Evolutionary conservation across 1,284 basidiomycete genomes (phyloP).

Genomic region (Austroboletus niveus): DNA sequence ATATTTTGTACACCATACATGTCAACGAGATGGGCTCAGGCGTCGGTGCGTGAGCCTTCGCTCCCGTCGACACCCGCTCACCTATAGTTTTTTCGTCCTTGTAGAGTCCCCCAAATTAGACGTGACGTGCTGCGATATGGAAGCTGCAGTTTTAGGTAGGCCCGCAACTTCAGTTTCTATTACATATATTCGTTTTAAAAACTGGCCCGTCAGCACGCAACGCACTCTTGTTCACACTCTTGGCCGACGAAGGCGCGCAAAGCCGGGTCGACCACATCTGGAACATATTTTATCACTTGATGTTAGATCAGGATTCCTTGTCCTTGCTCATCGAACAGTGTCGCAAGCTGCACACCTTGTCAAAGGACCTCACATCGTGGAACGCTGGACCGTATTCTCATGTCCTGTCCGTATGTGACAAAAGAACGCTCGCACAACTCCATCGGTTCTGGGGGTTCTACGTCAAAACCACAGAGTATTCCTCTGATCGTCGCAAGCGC

Average conservation of each 20-base stretch:
- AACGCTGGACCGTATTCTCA: conserved; percentile 38
- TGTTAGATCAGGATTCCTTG: conserved; percentile 43
- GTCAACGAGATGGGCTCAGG: conserved; percentile 1
- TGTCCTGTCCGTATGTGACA: conserved; percentile 38
- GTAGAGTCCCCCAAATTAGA: conserved; percentile 44
- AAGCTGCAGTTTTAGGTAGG: conserved; percentile 54
- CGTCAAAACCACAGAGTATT: conserved; percentile 10
- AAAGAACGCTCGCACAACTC: conserved; percentile 41
- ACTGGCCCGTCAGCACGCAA: conserved; percentile 38
- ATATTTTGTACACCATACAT: conserved; percentile 50
- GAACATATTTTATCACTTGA: conserved; percentile 59
- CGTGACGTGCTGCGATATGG: conserved; percentile 60
- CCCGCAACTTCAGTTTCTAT: no score
- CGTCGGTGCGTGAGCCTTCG: conserved; percentile 4
- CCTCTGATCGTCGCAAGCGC: conserved; percentile 16
- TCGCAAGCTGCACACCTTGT: conserved; percentile 39
- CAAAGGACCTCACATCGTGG: conserved; percentile 43
- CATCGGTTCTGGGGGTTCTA: conserved; percentile 45
- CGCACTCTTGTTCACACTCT: conserved; percentile 34
- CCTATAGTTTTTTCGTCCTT: background rate
- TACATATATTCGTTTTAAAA: background rate
- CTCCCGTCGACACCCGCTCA: background rate
- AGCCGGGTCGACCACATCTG: conserved; percentile 37
- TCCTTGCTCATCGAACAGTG: conserved; percentile 44
- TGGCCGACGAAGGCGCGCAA: conserved; percentile 33